Evolutionary conservation across 1,139 yeast species (phyloP).

Genomic region (Yamadazyma conglobata): DNA sequence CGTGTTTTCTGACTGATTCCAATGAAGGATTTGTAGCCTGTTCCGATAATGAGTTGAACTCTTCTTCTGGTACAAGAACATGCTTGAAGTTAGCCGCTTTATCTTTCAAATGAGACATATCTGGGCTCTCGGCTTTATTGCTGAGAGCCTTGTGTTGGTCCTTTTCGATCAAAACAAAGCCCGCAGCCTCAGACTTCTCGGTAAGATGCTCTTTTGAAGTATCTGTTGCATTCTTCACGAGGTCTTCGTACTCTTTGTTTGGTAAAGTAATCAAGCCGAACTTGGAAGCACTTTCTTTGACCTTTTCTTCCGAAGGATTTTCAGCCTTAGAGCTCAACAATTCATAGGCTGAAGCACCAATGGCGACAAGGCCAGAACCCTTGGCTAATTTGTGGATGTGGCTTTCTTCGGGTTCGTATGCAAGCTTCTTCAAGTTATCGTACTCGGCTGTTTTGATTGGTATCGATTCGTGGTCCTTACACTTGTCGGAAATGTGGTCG

Average conservation of each 20-base stretch:
- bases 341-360: conserved; percentile 14
- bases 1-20: conserved; percentile 19
- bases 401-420: conserved; percentile 15
- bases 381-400: conserved; percentile 17
- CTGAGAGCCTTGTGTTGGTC: conserved; percentile 10
- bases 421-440: conserved; percentile 16
- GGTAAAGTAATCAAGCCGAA: conserved; percentile 15
- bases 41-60: conserved; percentile 5
- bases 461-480: conserved; percentile 16
- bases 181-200: conserved; percentile 20
- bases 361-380: conserved; percentile 11
- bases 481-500: conserved; percentile 24
- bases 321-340: conserved; percentile 13
- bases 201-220: conserved; percentile 27
- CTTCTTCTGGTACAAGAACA: conserved; percentile 14
- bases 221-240: conserved; percentile 16
- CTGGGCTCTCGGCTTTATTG: conserved; percentile 16
- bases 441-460: conserved; percentile 16
- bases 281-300: conserved; percentile 12
- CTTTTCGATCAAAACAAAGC: conserved; percentile 9
- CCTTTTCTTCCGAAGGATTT: conserved; percentile 15
- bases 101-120: conserved; percentile 18
- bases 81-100: conserved; percentile 17
- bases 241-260: conserved; percentile 15
- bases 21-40: conserved; percentile 18